Conservation (phyloP, 2,329 filamentous ascomycete species). For the Xylariaceae sp. region DNA sequence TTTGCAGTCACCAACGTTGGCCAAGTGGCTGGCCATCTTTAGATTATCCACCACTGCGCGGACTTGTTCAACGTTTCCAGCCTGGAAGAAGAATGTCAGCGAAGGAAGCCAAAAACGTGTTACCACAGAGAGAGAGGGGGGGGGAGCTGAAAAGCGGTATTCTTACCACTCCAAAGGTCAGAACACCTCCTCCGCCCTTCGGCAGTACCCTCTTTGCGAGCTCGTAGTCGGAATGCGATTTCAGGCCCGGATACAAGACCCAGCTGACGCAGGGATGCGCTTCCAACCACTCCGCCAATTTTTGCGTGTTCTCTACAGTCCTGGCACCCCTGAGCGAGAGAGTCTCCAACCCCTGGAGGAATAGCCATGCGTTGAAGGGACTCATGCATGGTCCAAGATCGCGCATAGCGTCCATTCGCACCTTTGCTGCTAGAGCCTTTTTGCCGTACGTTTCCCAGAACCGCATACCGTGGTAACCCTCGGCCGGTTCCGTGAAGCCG, state of each 20-base stretch:
- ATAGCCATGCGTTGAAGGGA: constrained; percentile 74
- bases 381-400: constrained; percentile 72
- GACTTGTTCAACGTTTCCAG: constrained; percentile 43
- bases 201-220: constrained; percentile 71
- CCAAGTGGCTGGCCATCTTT: constrained; percentile 75
- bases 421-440: constrained; percentile 68
- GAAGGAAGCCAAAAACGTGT: too few relatives aligned
- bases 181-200: constrained; percentile 72
- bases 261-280: constrained; percentile 70
- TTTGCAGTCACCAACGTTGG: constrained; percentile 76
- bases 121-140: not conserved
- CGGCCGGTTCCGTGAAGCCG: constrained; percentile 71
- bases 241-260: constrained; percentile 74
- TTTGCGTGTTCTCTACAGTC: constrained; percentile 69
- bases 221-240: constrained; percentile 67
- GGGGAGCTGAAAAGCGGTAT: not conserved
- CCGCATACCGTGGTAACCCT: constrained; percentile 72
- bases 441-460: constrained; percentile 74
- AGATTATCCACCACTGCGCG: constrained; percentile 70
- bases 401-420: constrained; percentile 72
- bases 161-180: constrained; percentile 75
- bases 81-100: constrained; percentile 47
- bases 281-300: constrained; percentile 71
- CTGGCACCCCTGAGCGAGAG: constrained; percentile 69
- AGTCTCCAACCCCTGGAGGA: constrained; percentile 73